Conservation (phyloP, 1,284 basidiomycete species). For the Ustilago cynodontis region DNA sequence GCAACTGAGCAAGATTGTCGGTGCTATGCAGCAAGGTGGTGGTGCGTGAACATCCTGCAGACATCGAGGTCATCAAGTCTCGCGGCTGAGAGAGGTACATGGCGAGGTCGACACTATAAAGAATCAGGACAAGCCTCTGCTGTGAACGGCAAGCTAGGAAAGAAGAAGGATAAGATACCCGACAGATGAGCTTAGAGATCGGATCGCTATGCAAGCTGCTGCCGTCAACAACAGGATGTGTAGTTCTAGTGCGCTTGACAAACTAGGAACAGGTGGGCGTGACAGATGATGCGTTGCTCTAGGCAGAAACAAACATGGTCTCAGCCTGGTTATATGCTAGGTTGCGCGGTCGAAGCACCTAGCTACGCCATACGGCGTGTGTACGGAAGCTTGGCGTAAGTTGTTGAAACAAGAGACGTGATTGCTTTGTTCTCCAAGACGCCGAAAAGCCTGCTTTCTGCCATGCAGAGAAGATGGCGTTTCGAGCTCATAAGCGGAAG, state of each 20-base stretch:
- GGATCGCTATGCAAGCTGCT: not conserved
- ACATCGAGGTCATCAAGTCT: slow-evolving; percentile 24
- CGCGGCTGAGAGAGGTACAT: slow-evolving; percentile 37
- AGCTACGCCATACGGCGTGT: not conserved
- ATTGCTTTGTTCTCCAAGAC: not conserved
- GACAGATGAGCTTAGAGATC: not conserved
- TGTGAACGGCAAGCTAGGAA: not conserved
- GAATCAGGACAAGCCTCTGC: not conserved
- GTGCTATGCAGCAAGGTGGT: slow-evolving; percentile 1
- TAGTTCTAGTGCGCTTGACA: not conserved
- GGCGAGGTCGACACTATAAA: not conserved
- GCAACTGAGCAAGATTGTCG: not conserved
- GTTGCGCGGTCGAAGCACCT: not conserved
- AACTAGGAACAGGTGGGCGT: slow-evolving; percentile 7
- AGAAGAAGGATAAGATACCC: not conserved
- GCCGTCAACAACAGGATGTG: not conserved
- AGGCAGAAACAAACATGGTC: slow-evolving; percentile 4
- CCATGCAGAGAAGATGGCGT: slow-evolving; percentile 19
- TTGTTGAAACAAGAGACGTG: not conserved
- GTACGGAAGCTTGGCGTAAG: not conserved
- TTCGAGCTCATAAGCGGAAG: slow-evolving; percentile 38
- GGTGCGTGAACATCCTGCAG: slow-evolving; percentile 24
- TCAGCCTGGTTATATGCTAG: slow-evolving; percentile 12
- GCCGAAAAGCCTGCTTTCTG: not conserved
- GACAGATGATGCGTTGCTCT: not conserved